These are phyloP conservation scores for Melastoma malabathricum DNA, from an alignment of 345 rosid genomes.

Conservation along the genomic window DNA sequence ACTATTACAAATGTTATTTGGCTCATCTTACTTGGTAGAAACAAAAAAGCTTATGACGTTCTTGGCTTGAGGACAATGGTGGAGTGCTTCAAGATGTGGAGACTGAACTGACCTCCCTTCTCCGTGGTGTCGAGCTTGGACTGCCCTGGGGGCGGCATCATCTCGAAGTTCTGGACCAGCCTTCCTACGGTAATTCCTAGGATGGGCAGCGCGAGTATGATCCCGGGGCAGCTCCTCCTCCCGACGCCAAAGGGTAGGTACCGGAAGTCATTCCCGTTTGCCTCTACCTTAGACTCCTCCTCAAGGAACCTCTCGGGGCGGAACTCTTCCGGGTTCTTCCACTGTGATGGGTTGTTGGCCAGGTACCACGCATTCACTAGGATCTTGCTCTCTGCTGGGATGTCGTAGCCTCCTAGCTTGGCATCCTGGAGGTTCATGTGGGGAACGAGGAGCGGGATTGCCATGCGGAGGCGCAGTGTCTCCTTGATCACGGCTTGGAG, in stretches of 20 bases:
- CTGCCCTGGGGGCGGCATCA: constrained; percentile 83
- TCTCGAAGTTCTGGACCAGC: constrained; percentile 92
- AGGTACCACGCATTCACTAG: constrained; percentile 96
- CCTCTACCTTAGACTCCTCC: constrained; percentile 88
- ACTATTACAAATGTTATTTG: too few relatives aligned
- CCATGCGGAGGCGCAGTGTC: constrained; percentile 82
- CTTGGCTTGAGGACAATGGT: constrained; percentile 88
- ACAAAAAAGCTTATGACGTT: not conserved
- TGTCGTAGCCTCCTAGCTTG: constrained; percentile 66
- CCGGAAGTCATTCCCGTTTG: constrained; percentile 84
- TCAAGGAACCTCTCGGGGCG: constrained; percentile 94
- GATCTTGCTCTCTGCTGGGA: constrained; percentile 96
- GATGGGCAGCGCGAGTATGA: constrained; percentile 87
- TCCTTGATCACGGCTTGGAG: constrained; percentile 94
- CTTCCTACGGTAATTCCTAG: constrained; percentile 82
- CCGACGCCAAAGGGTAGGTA: constrained; percentile 98
- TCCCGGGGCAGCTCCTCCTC: constrained; percentile 96
- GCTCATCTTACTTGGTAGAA: too few relatives aligned
- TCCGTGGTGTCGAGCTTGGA: constrained; percentile 63
- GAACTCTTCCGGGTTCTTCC: constrained; percentile 89
- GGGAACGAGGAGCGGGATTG: constrained; percentile 91
- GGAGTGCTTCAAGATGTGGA: constrained; percentile 87
- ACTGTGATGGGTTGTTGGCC: constrained; percentile 73
- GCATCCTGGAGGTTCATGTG: constrained; percentile 98
- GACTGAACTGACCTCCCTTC: constrained; percentile 96